Conservation (phyloP, 768 basidiomycete genomes). For the Mycena capillaripes region DNA sequence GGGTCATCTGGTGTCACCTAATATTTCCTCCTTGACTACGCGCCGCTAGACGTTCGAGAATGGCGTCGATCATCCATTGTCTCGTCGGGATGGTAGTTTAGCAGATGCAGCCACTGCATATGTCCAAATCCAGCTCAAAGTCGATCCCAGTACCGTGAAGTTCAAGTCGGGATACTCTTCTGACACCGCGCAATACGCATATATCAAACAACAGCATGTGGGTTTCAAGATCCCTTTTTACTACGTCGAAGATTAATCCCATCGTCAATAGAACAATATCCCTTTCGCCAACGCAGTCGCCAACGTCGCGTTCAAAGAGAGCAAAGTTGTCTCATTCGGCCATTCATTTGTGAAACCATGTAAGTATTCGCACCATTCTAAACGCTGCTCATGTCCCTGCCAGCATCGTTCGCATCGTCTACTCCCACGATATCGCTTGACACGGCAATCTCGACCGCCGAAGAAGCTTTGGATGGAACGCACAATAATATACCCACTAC, state of each 20-base stretch:
- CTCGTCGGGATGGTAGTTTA: conserved; percentile 5
- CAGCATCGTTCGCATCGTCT: conserved; percentile 42
- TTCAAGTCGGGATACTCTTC: conserved; percentile 24
- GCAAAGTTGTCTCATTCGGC: conserved; percentile 50
- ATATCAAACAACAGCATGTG: conserved; percentile 20
- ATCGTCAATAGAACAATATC: conserved; percentile 52
- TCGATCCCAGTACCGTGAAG: background rate
- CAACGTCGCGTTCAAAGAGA: conserved; percentile 49
- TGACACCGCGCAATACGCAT: conserved; percentile 5
- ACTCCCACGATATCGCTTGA: conserved; percentile 42
- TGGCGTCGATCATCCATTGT: conserved; percentile 12
- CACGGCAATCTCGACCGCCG: conserved; percentile 45
- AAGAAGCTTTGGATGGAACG: conserved; percentile 44
- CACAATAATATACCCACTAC: conserved; percentile 46
- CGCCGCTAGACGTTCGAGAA: background rate
- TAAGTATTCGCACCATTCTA: background rate
- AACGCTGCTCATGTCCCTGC: background rate
- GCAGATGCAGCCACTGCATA: conserved; percentile 14
- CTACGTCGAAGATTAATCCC: too few species aligned
- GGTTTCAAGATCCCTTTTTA: too few species aligned
- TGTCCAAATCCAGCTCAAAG: conserved; percentile 20
- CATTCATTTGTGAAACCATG: conserved; percentile 49
- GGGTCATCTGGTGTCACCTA: background rate
- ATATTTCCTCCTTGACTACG: background rate
- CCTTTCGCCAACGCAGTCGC: conserved; percentile 53